A percentile compares a stretch with the other conserved stretches of the same genome.
Conservation (phyloP, 2,329 filamentous ascomycete species). For the Metarhizium brunneum region DNA sequence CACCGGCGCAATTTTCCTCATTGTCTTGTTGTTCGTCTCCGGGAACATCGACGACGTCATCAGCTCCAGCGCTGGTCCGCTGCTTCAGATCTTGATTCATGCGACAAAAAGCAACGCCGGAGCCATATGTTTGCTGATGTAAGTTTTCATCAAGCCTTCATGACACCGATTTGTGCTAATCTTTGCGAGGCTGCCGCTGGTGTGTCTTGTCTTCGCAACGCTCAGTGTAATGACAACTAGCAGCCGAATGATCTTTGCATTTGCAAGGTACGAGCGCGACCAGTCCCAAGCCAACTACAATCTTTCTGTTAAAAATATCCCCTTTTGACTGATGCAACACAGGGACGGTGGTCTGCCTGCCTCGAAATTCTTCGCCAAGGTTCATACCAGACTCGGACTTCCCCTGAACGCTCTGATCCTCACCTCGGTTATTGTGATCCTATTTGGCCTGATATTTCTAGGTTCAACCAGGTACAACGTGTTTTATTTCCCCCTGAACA, state of each 20-base stretch:
- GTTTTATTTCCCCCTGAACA: neutral
- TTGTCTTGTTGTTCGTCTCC: slow-evolving; percentile 54
- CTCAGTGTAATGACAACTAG: slow-evolving; percentile 58
- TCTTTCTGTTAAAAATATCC: too few relatives aligned
- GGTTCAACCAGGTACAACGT: slow-evolving; percentile 37
- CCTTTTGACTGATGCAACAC: neutral
- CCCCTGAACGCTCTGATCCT: slow-evolving; percentile 59
- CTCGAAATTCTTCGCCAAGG: slow-evolving; percentile 48
- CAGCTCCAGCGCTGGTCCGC: slow-evolving; percentile 42
- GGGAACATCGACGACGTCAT: slow-evolving; percentile 49
- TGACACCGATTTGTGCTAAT: neutral
- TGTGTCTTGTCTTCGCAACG: slow-evolving; percentile 55
- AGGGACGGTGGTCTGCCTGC: slow-evolving; percentile 56
- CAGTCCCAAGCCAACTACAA: too few relatives aligned
- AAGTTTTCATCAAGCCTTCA: neutral
- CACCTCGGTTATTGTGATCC: slow-evolving; percentile 49
- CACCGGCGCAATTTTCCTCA: slow-evolving; percentile 54
- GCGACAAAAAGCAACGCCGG: slow-evolving; percentile 53
- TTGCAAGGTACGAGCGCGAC: slow-evolving; percentile 28
- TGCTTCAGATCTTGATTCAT: slow-evolving; percentile 53
- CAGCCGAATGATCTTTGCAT: slow-evolving; percentile 58
- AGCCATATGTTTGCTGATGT: slow-evolving; percentile 56
- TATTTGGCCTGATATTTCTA: slow-evolving; percentile 63
- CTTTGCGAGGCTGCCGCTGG: slow-evolving; percentile 35
- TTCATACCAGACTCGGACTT: slow-evolving; percentile 51